Evolutionary conservation across 2,329 filamentous ascomycete species (phyloP), one percentile per base, ranked within the genome.

Genomic region (Paecilomyces sp.): DNA sequence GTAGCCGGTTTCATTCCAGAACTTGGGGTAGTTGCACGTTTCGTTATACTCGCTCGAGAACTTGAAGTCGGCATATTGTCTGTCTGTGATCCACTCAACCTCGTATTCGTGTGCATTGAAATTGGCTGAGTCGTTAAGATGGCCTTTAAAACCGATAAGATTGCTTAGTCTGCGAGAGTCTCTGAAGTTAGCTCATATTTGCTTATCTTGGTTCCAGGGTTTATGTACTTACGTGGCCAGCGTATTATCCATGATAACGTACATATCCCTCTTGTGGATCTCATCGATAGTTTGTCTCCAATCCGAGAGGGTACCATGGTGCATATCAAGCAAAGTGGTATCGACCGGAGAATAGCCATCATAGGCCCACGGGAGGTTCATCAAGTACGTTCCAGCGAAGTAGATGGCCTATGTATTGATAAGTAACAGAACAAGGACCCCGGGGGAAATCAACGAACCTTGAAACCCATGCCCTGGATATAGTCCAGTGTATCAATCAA

Each of bases 161-260:
- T 47, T 47, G n/a, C 41, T 47, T n/a, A 47, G 5, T 22, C 41
- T 47, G 18, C 41, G 5, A 5, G 41, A 9, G 18, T 22, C 9
- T 18, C 7, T 47, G 41, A n/a, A 7, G 41, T 47, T 9, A 47
- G 41, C 41, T 47, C 15, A 22, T 47, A 18, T 18, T 18, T 9
- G n/a, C 41, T n/a, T n/a, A 7, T 7, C 7, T n/a, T 9, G 8
- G 9, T 33, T 47, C 41, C 15, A 15, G 41, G 18, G n/a, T 47
- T 64, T 84, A 51, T 84, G 51, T 52, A 65, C 73, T 67, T 65
- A 75, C 70, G 83, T 86, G 28, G 80, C 78, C 69, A 85, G 79
- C 2, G 83, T 85, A 66, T 85, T 85, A 66, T 86, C 83, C 58
- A 86, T 63, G 25, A 86, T 70, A 28, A 85, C 81, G 67, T 84